Evolutionary conservation across 2,329 filamentous ascomycete species (phyloP), one percentile per base, ranked within the genome.

Genomic region (Lasiodiplodia gonubiensis): DNA sequence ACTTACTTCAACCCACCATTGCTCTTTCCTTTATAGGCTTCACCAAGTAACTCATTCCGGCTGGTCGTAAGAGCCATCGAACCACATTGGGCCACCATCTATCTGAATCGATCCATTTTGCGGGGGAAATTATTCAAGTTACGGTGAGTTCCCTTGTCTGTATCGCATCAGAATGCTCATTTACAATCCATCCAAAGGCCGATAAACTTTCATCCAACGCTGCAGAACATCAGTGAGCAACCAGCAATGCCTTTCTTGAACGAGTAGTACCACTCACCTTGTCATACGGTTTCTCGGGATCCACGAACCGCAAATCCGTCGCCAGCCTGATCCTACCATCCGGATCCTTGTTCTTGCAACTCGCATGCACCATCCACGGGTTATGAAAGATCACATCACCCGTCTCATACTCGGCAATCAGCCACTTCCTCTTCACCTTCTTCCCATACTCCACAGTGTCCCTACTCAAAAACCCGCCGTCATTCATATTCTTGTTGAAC

Each of bases 401-500:
- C 21, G 54, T 21, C 46, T 69, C 65, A 48, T 68, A 68, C 37
- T 65, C 55, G 3, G 55, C 39, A 18, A 59, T 14, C 35, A 59
- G 18, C 55, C 39, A 59, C 35, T 25, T 59, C 35, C 35, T 25
- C n/a, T 16, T 7, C n/a, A 21, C 51, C 55, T 42, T 23, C 25
- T 14, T 23, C 21, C 33, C 55, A 30, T 46, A 59, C 35, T n/a
- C 55, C 21, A 42, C 39, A 12, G 55, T 59, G 30, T 67, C 64
- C 49, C 64, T 37, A 10, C 53, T 53, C 55, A 69, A 49, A 16
- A 67, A 68, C 16, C 59, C 68, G 33, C 65, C 66, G 37, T 67
- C 59, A 16, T 61, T 65, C 68, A 69, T 67, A 21, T 67, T 69
- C 64, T 59, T 60, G 37, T 69, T 68, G 46, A 69, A 69, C 11